Evolutionary conservation across 1,139 yeast genomes (phyloP).

Genomic region (Trichomonascaceae sp.): DNA sequence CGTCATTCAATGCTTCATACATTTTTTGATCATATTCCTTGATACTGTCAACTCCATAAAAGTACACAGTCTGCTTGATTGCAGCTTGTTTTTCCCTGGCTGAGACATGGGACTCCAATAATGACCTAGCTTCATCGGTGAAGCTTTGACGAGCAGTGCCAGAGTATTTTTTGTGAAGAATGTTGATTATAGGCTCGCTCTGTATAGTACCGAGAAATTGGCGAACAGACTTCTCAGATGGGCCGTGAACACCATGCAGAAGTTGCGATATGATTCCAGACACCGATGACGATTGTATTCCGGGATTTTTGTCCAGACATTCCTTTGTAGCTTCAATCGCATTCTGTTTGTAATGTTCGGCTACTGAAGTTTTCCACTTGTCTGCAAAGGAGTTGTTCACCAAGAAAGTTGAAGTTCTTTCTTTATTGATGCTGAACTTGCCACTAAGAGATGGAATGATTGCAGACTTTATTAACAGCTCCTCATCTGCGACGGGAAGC

Average conservation of each 20-base stretch:
- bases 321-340: not conserved
- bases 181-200: not conserved
- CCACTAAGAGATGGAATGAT: constrained; percentile 2
- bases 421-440: not conserved
- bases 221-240: not conserved
- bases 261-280: constrained; percentile 1
- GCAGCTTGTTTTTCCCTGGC: constrained; percentile 1
- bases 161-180: not conserved
- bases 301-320: not conserved
- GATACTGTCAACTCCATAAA: constrained; percentile 14
- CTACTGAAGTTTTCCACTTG: not conserved
- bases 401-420: not conserved
- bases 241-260: constrained; percentile 3
- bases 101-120: not conserved
- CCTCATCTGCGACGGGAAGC: constrained; percentile 5
- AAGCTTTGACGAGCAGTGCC: not conserved
- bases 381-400: not conserved
- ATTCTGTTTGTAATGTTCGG: not conserved
- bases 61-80: constrained; percentile 13
- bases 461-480: constrained; percentile 1
- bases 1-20: constrained; percentile 12
- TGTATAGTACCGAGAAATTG: not conserved
- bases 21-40: constrained; percentile 15
- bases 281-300: not conserved
- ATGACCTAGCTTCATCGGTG: not conserved